These are phyloP conservation scores for Nannochloris sp. DNA, from an alignment of 139 green algal species.

Conservation along the genomic window DNA sequence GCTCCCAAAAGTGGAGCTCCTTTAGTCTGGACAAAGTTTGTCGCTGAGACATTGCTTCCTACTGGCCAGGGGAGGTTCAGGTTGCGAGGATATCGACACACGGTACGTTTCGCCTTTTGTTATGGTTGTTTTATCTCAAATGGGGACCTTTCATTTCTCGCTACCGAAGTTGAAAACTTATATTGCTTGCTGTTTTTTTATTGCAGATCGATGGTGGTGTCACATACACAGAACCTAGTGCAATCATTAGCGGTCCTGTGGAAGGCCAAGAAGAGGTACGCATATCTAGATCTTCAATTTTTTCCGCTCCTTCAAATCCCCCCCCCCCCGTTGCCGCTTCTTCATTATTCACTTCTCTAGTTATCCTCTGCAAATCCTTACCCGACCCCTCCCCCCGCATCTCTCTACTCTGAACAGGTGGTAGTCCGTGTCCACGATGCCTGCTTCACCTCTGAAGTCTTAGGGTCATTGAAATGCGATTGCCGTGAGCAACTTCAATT, in stretches of 20 bases:
- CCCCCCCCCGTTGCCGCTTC: not conserved
- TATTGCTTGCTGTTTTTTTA: not conserved
- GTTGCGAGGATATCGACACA: constrained; percentile 84
- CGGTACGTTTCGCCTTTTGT: constrained; percentile 31
- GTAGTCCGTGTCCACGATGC: constrained; percentile 87
- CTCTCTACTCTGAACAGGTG: too few species aligned
- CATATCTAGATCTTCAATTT: not conserved
- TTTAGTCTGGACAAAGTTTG: constrained; percentile 58
- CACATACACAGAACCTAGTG: constrained; percentile 76
- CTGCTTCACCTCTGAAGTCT: constrained; percentile 92
- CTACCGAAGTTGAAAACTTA: too few species aligned
- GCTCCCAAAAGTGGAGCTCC: not conserved
- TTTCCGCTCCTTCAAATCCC: not conserved
- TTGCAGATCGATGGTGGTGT: constrained; percentile 63
- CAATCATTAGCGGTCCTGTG: constrained; percentile 73
- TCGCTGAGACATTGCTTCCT: constrained; percentile 88
- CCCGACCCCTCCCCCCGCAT: too few species aligned
- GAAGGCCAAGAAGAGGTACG: constrained; percentile 64
- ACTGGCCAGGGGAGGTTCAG: constrained; percentile 77
- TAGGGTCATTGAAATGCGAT: constrained; percentile 93
- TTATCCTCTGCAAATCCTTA: not conserved
- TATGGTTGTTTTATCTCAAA: too few species aligned
- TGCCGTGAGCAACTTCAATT: constrained; percentile 87
- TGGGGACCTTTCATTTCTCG: too few species aligned
- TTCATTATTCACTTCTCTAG: not conserved